Evolutionary conservation across 495 filamentous ascomycete species (phyloP), one percentile per base, ranked within the genome.

Genomic region (Xylaria nigripes): DNA sequence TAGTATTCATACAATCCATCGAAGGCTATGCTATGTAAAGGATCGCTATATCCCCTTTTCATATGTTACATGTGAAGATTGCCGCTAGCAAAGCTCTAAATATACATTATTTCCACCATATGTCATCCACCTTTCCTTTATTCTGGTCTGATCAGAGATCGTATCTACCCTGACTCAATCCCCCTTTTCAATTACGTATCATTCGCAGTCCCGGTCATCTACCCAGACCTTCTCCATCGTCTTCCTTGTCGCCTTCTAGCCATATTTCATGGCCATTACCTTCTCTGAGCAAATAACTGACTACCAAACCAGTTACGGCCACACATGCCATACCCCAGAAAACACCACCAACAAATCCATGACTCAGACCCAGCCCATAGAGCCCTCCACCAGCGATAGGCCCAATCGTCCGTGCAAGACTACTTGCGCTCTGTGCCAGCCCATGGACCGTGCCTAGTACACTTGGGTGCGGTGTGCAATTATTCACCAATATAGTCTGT

Each of bases 361-460:
- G 75, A 9, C 80, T 76, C 55, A 95, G 61, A 0, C 88, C 87
- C 24, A 80, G 58, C 0, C 89, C 87, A 62, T 88, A 92, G 47
- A 86, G 70, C 56, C 78, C 82, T 0, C 88, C 87, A 12, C 82
- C 81, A 24, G 87, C 61, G 15, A 89, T 76, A 2, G 89, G 89
- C 0, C 87, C 89, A 19, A 92, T 67, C 3, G 89, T 89, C 36
- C 89, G 76, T 42, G 84, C 83, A 23, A 82, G 79, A 32, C 79
- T 83, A 32, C 78, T 84, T 8, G 86, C 85, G 56, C 79, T 87
- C 69, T 90, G 85, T 9, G 82, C 89, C 19, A 92, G 77, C 5
- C 89, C 89, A 68, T 95, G 89, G 29, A 93, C 78, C 2, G 87
- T 90, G 1, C 87, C 86, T 9, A 95, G 75, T 6, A 92, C 87